These are phyloP conservation scores for Microascus cirrosus DNA, from an alignment of 2,329 filamentous ascomycete species.

Conservation along the genomic window DNA sequence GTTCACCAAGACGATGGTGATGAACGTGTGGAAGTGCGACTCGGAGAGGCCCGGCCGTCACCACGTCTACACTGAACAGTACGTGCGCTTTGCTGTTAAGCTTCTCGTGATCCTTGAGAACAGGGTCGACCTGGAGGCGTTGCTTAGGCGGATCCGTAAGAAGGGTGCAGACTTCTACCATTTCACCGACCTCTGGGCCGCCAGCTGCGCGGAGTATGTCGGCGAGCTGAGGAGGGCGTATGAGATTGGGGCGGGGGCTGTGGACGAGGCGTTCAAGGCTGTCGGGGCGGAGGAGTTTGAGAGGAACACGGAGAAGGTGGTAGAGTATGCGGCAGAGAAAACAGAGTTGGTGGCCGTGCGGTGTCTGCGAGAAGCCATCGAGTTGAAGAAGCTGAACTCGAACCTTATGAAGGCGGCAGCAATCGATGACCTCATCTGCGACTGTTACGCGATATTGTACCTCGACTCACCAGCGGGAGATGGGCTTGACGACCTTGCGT, in stretches of 20 bases:
- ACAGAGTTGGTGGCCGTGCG: slow-evolving; percentile 27
- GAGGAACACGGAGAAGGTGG: slow-evolving; percentile 40
- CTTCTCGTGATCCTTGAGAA: slow-evolving; percentile 67
- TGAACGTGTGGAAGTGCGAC: slow-evolving; percentile 93
- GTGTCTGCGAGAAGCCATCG: slow-evolving; percentile 46
- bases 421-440: slow-evolving; percentile 89
- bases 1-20: slow-evolving; percentile 90
- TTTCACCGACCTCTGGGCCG: slow-evolving; percentile 49
- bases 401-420: slow-evolving; percentile 73
- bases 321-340: slow-evolving; percentile 37
- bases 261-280: slow-evolving; percentile 45
- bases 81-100: slow-evolving; percentile 70
- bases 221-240: slow-evolving; percentile 39
- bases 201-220: slow-evolving; percentile 41
- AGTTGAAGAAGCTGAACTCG: slow-evolving; percentile 64
- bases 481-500: neutral
- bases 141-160: slow-evolving; percentile 70
- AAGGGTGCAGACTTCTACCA: slow-evolving; percentile 67
- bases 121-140: slow-evolving; percentile 61
- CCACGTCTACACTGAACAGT: slow-evolving; percentile 83
- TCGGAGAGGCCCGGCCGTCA: slow-evolving; percentile 74
- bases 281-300: slow-evolving; percentile 46
- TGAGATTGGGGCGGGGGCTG: slow-evolving; percentile 24
- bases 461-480: neutral
- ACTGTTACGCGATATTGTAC: slow-evolving; percentile 49